phyloP scores from a whole-genome alignment of 768 basidiomycete genomes.

The Leccinum imitatum region DNA sequence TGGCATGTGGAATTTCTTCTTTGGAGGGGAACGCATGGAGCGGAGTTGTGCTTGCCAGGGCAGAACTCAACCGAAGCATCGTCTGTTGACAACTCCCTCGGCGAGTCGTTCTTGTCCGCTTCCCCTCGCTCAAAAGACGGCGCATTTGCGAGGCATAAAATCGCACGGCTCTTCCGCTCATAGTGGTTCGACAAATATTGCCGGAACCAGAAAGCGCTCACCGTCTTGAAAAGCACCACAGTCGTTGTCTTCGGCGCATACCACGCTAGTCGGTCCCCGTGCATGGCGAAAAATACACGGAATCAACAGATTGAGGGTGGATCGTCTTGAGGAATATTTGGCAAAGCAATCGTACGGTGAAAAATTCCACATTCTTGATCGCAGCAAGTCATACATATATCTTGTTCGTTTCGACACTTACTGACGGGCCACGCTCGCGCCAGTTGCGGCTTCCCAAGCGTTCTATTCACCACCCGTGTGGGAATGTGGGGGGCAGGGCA shows the following conservation, averaged over 20 bases:
- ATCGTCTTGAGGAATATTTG: conserved; percentile 10
- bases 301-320: conserved; percentile 1
- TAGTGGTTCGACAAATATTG: background rate
- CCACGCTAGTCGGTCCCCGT: background rate
- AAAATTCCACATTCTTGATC: conserved; percentile 26
- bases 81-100: background rate
- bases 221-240: conserved; percentile 10
- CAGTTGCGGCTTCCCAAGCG: conserved; percentile 15
- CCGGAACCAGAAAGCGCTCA: conserved; percentile 1
- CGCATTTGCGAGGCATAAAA: background rate
- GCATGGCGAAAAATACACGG: conserved; percentile 8
- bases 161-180: conserved; percentile 15
- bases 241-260: background rate
- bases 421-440: conserved; percentile 15
- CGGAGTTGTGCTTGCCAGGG: conserved; percentile 19
- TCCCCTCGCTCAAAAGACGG: background rate
- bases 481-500: conserved; percentile 5
- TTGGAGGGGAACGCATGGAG: conserved; percentile 7
- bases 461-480: conserved; percentile 13
- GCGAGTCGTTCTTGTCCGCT: background rate
- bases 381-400: conserved; percentile 20
- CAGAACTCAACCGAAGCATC: background rate
- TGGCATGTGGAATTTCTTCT: conserved; percentile 16
- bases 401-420: conserved; percentile 24
- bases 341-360: conserved; percentile 21